Percentiles rank a stretch among this genome's conserved stretches.
Evolutionary conservation across 2,329 filamentous ascomycete genomes (phyloP).

Genomic region (Colletotrichum graminicola): DNA sequence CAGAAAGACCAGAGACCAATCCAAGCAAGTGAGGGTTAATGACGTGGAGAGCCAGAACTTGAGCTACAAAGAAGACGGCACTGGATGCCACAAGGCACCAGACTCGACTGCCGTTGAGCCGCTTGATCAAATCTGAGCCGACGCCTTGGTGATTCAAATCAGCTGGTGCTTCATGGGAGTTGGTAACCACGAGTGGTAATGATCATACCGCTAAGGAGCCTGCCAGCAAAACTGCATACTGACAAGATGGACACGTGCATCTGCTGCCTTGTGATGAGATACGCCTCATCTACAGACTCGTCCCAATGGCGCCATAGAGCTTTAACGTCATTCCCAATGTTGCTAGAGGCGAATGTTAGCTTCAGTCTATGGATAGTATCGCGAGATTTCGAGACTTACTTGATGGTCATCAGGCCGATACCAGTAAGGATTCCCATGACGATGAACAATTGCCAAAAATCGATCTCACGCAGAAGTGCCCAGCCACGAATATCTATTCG

Average conservation of each 20-base stretch:
- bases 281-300: conserved; percentile 75
- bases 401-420: conserved; percentile 98
- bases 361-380: not conserved
- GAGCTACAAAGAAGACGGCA: conserved; percentile 81
- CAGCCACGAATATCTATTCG: conserved; percentile 92
- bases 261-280: conserved; percentile 84
- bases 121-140: conserved; percentile 90
- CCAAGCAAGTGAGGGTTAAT: conserved; percentile 82
- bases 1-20: conserved; percentile 84
- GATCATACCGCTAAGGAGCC: conserved; percentile 77
- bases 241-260: conserved; percentile 97
- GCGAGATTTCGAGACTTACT: conserved; percentile 69
- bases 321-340: conserved; percentile 91
- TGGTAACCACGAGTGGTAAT: not conserved
- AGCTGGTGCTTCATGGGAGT: not conserved
- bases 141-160: conserved; percentile 67
- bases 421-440: conserved; percentile 93
- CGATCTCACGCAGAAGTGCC: conserved; percentile 75
- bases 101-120: conserved; percentile 81
- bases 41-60: conserved; percentile 81
- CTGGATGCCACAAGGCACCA: conserved; percentile 91
- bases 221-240: conserved; percentile 84
- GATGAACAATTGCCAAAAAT: conserved; percentile 92
- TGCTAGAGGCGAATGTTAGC: conserved; percentile 67
- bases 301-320: conserved; percentile 92